Evolutionary conservation across 306 rosid species (phyloP).

Genomic region (Lathyrus tuberosus): DNA sequence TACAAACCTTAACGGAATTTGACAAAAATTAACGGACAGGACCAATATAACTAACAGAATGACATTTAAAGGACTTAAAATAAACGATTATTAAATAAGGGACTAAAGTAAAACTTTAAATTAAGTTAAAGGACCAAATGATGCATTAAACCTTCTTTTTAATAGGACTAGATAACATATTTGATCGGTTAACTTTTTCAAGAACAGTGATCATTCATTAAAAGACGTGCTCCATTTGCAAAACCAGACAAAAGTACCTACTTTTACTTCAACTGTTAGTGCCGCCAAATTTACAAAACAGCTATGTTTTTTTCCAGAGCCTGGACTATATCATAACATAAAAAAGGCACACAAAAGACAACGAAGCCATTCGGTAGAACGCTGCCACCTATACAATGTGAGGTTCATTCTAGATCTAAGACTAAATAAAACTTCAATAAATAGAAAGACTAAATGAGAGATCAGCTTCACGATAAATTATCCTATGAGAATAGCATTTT

Average conservation of each 20-base stretch:
- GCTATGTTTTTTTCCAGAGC: neutral
- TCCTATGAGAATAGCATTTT: conserved; percentile 72
- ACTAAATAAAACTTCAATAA: neutral
- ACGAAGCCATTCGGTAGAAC: conserved; percentile 9
- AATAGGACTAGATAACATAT: too few species aligned
- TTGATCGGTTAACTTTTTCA: too few species aligned
- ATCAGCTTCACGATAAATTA: conserved; percentile 23
- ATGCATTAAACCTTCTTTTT: too few species aligned
- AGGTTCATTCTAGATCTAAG: conserved; percentile 9
- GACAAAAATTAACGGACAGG: too few species aligned
- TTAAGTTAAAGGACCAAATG: too few species aligned
- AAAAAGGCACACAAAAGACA: conserved; percentile 9
- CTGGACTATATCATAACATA: neutral
- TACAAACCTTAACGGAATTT: too few species aligned
- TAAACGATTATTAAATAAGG: too few species aligned
- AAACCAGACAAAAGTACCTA: conserved; percentile 4
- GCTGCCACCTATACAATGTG: conserved; percentile 36
- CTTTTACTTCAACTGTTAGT: neutral
- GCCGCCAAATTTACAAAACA: conserved; percentile 27
- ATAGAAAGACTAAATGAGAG: conserved; percentile 2
- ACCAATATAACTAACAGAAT: too few species aligned
- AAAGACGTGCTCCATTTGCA: neutral
- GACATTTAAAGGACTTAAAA: too few species aligned
- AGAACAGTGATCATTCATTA: neutral
- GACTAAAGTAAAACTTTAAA: too few species aligned